Percentiles rank a stretch among this genome's conserved stretches.
Evolutionary conservation across 2,329 filamentous ascomycete genomes (phyloP).

Genomic region (Clarireedia homoeocarpa): DNA sequence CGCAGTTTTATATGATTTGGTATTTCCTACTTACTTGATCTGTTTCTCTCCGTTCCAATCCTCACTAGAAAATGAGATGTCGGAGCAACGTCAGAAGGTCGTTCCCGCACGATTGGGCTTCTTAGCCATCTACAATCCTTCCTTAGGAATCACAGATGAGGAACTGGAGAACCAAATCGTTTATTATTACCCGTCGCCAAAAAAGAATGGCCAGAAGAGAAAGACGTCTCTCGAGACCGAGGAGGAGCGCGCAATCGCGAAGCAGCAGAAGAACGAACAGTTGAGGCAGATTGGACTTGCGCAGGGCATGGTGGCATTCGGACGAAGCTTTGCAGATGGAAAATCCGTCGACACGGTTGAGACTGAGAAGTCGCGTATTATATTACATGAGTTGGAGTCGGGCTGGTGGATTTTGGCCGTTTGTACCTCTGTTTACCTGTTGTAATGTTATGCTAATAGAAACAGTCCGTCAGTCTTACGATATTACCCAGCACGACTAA

Average conservation of each 20-base stretch:
- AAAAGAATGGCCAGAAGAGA: slow-evolving; percentile 6
- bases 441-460: slow-evolving; percentile 12
- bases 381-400: slow-evolving; percentile 78
- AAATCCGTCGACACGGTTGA: slow-evolving; percentile 77
- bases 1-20: no score
- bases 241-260: slow-evolving; percentile 28
- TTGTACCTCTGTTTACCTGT: slow-evolving; percentile 32
- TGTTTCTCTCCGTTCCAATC: no score
- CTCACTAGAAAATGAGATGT: slow-evolving; percentile 21
- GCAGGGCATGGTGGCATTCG: slow-evolving; percentile 93
- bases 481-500: slow-evolving; percentile 54
- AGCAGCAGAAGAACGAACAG: slow-evolving; percentile 73
- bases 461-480: slow-evolving; percentile 72
- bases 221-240: slow-evolving; percentile 5
- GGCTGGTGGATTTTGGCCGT: slow-evolving; percentile 96
- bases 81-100: slow-evolving; percentile 17
- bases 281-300: slow-evolving; percentile 90
- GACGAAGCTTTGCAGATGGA: slow-evolving; percentile 75
- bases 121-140: slow-evolving; percentile 91
- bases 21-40: no score
- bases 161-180: slow-evolving; percentile 74
- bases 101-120: slow-evolving; percentile 78
- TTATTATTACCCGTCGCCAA: slow-evolving; percentile 57
- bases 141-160: slow-evolving; percentile 55
- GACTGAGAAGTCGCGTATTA: slow-evolving; percentile 78